Base-by-base conservation (phyloP, 2,329 filamentous ascomycete species). In the Hypoxylon rubiginosum region DNA sequence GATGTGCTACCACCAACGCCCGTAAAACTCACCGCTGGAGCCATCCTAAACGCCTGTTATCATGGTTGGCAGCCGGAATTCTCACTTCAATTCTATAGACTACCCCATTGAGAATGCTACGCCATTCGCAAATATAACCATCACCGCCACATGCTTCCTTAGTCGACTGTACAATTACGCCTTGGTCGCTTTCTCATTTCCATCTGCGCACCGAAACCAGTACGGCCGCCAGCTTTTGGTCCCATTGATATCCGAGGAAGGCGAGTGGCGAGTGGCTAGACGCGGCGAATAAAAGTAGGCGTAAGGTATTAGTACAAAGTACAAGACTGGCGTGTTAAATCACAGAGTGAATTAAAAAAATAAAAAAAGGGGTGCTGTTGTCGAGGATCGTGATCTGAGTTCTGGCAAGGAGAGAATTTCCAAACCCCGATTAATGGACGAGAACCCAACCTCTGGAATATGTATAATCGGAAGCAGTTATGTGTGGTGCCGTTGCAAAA, bases 231-330 rank as follows among this genome's bases (percentile, higher is more conserved):
- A 26, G 41, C n/a, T 36, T 19, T 34, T 15, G 50, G 41, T 32
- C 49, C 46, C 15, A 19, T 26, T 28, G 39, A 24, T 24, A 34
- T 24, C 36, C 43, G 15, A 21, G 45, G 41, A 48, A 41, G n/a
- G n/a, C n/a, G n/a, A n/a, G n/a, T n/a, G 34, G 51, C 43, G 17
- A 30, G 53, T 51, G 28, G 21, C 24, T 24, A 26, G 49, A 36
- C 24, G 54, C 50, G 54, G 55, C 17, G 51, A 54, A 59, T 45
- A 64, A 58, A 60, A 58, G 59, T 61, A 59, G 54, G 56, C 55
- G 61, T 59, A 72, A 57, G 51, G 48, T 71, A 73, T 76, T 74
- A n/a, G n/a, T n/a, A n/a, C n/a, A n/a, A n/a, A 70, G 71, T 75
- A 77, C 73, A 75, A 69, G 62, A 72, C 70, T 68, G 65, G n/a